Percentiles rank a stretch among this genome's conserved stretches.
These are phyloP conservation scores for Pichia cactophila DNA, from an alignment of 1,139 yeast species.

Conservation along the genomic window DNA sequence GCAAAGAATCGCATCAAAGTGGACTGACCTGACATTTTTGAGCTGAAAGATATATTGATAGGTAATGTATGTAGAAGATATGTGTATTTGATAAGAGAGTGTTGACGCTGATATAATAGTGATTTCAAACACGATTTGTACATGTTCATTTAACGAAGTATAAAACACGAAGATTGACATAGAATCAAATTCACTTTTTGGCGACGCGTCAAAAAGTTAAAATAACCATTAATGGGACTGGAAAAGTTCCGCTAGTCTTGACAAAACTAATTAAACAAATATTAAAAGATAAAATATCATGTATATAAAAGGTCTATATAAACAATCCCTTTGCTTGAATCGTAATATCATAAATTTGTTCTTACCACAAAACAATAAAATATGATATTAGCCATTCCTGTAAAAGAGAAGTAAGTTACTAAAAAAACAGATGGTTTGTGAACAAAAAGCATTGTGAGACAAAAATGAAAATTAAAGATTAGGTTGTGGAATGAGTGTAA, in stretches of 20 bases:
- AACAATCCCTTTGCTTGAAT: background rate
- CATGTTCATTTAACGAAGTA: background rate
- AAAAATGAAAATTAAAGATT: background rate
- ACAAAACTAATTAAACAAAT: background rate
- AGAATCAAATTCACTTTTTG: too few species aligned
- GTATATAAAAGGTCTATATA: background rate
- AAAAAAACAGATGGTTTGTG: background rate
- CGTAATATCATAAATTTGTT: background rate
- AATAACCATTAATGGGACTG: background rate
- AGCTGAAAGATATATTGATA: background rate
- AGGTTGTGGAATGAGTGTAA: too few species aligned
- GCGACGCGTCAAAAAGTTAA: background rate
- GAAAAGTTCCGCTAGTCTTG: background rate
- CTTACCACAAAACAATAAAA: slow-evolving; percentile 19
- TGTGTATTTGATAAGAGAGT: too few species aligned
- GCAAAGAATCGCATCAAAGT: slow-evolving; percentile 16
- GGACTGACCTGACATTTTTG: slow-evolving; percentile 5
- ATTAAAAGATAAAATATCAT: slow-evolving; percentile 5
- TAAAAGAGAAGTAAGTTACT: background rate
- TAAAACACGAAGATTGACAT: background rate
- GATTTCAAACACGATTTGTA: background rate
- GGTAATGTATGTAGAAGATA: background rate
- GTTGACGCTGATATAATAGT: background rate
- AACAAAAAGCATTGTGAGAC: background rate
- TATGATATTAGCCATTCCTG: background rate